Conservation (phyloP, 2,329 filamentous ascomycete genomes). For the Chaetothyriales sp. region DNA sequence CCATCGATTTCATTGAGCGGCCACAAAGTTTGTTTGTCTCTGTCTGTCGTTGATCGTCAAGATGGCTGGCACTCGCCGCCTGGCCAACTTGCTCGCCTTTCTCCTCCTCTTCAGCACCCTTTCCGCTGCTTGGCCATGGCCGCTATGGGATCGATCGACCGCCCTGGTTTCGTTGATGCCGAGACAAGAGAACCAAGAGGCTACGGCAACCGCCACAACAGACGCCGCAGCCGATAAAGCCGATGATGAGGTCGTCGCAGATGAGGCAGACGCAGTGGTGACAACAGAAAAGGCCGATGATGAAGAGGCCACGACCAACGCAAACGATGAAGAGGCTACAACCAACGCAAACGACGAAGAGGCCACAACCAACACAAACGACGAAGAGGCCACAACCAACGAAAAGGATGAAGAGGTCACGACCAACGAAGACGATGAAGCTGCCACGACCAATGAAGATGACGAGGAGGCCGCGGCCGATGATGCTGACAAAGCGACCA, state of each 20-base stretch:
- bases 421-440: slow-evolving; percentile 1
- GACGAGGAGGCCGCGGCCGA: background rate
- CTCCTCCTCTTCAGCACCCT: slow-evolving; percentile 17
- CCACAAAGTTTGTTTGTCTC: background rate
- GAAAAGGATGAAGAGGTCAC: background rate
- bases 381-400: background rate
- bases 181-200: slow-evolving; percentile 6
- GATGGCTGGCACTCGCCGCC: slow-evolving; percentile 13
- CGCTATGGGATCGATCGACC: slow-evolving; percentile 10
- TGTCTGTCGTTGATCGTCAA: background rate
- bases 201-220: background rate
- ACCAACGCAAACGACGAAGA: slow-evolving; percentile 3
- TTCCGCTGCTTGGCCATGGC: slow-evolving; percentile 22
- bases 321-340: slow-evolving; percentile 2
- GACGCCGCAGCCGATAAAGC: background rate
- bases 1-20: background rate
- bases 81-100: slow-evolving; percentile 9
- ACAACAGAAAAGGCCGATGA: background rate
- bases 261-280: background rate
- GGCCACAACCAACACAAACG: background rate
- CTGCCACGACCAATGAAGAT: slow-evolving; percentile 3
- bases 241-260: slow-evolving; percentile 2
- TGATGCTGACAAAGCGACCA: slow-evolving; percentile 1
- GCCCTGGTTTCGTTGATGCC: slow-evolving; percentile 15
- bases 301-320: background rate